Percentiles rank a stretch among this genome's conserved stretches.
phyloP scores from a whole-genome alignment of 1,284 basidiomycete species.

The Trametes hirsuta region DNA sequence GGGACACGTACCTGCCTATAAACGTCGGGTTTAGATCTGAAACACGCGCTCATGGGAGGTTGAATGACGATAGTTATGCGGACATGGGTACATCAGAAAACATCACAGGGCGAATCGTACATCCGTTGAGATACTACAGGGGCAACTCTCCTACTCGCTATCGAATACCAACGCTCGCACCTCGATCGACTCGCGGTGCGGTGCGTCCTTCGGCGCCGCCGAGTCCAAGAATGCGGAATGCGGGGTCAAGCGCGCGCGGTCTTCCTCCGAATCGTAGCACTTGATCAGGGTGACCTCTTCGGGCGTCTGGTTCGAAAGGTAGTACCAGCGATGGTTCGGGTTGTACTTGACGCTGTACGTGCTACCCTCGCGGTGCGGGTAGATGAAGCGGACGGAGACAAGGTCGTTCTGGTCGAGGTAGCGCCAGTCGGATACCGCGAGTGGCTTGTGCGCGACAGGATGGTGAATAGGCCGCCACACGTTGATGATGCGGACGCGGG shows the following conservation, averaged over 20 bases:
- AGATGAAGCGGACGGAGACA: conserved; percentile 38
- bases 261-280: conserved; percentile 47
- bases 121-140: too few species aligned
- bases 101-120: background rate
- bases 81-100: background rate
- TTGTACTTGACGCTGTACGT: conserved; percentile 43
- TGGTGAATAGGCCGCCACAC: conserved; percentile 56
- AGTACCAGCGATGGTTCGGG: conserved; percentile 49
- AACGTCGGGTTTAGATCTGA: too few species aligned
- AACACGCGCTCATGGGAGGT: too few species aligned
- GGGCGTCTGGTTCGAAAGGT: conserved; percentile 48
- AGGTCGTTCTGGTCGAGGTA: conserved; percentile 42
- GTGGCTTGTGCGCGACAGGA: conserved; percentile 49
- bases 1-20: too few species aligned
- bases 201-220: conserved; percentile 42
- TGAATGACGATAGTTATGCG: too few species aligned
- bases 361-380: conserved; percentile 38
- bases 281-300: conserved; percentile 54
- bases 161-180: conserved; percentile 46
- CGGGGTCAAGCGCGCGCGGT: conserved; percentile 46
- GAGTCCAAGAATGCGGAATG: conserved; percentile 50
- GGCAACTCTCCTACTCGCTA: conserved; percentile 17
- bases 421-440: conserved; percentile 51
- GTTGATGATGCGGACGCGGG: conserved; percentile 61
- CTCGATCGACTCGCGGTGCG: conserved; percentile 47